These are phyloP conservation scores for Erigeron philadelphicus DNA, from an alignment of 140 eudicot species.

Conservation along the genomic window DNA sequence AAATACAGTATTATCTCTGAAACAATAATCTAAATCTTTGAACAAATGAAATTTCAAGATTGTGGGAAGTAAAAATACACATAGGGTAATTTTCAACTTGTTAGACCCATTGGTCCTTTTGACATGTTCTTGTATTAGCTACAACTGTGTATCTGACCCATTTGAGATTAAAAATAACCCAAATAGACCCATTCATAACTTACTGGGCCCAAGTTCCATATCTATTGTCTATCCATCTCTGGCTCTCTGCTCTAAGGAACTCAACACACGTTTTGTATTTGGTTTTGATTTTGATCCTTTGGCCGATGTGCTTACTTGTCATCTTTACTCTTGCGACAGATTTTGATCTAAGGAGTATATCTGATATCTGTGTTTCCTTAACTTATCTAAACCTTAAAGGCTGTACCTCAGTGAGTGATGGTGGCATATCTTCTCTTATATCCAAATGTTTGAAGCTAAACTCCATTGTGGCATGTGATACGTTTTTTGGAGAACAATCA, in stretches of 20 bases:
- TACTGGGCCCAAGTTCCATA: not conserved
- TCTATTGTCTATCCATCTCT: not conserved
- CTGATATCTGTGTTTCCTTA: constrained; percentile 52
- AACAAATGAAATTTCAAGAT: not conserved
- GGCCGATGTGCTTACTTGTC: constrained; percentile 19
- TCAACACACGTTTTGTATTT: constrained; percentile 4
- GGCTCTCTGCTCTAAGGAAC: constrained; percentile 11
- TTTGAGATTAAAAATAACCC: not conserved
- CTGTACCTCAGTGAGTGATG: constrained; percentile 60
- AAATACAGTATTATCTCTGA: not conserved
- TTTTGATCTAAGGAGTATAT: constrained; percentile 50
- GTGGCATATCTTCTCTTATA: constrained; percentile 60
- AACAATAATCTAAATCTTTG: not conserved
- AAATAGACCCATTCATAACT: constrained; percentile 5
- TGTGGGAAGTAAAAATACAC: not conserved
- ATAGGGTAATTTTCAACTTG: not conserved
- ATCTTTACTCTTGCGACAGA: constrained; percentile 42
- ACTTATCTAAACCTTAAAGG: constrained; percentile 63
- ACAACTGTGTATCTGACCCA: not conserved
- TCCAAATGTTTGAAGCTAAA: constrained; percentile 50
- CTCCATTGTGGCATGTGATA: constrained; percentile 69
- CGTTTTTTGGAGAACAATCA: constrained; percentile 63
- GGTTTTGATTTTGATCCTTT: constrained; percentile 5
- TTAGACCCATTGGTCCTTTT: constrained; percentile 1
- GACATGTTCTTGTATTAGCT: not conserved